A percentile compares a stretch with the other conserved stretches of the same genome.
Evolutionary conservation across 176 grass and related monocot genomes (phyloP).

Genomic region (Oryza meridionalis): DNA sequence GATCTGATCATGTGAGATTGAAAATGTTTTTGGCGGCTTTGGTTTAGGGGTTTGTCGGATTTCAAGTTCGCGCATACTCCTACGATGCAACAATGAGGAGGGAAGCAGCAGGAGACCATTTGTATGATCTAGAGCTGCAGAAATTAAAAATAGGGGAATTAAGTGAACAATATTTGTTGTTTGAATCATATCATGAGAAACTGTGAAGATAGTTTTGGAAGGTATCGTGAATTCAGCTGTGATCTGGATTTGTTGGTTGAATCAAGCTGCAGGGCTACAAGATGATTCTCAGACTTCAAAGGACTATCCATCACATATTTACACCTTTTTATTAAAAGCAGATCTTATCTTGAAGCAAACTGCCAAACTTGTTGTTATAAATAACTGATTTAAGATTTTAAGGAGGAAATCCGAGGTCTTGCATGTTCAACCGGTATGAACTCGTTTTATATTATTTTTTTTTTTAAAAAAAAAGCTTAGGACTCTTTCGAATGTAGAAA

Average conservation of each 20-base stretch:
- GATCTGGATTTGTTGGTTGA: neutral
- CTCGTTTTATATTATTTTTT: too few relatives aligned
- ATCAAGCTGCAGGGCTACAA: neutral
- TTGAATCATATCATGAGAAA: neutral
- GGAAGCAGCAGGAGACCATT: neutral
- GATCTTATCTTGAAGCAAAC: neutral
- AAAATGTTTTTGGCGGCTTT: conserved; percentile 25
- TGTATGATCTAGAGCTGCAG: neutral
- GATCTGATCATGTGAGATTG: conserved; percentile 43
- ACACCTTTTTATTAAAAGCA: neutral
- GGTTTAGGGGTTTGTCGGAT: conserved; percentile 16
- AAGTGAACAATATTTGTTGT: neutral
- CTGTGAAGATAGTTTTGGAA: neutral
- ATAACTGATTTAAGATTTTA: neutral
- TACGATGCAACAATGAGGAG: neutral
- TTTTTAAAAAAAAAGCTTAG: too few relatives aligned
- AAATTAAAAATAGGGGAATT: neutral
- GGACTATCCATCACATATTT: neutral
- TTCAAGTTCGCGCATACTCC: conserved; percentile 7
- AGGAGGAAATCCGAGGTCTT: neutral
- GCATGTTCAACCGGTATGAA: too few relatives aligned
- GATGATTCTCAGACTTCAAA: neutral
- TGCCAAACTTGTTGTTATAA: neutral
- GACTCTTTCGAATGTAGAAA: too few relatives aligned
- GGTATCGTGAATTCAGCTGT: neutral